A percentile compares a stretch with the other conserved stretches of the same genome.
These are phyloP conservation scores for Fusarium dimerum DNA, from an alignment of 2,329 filamentous ascomycete genomes.

Conservation along the genomic window DNA sequence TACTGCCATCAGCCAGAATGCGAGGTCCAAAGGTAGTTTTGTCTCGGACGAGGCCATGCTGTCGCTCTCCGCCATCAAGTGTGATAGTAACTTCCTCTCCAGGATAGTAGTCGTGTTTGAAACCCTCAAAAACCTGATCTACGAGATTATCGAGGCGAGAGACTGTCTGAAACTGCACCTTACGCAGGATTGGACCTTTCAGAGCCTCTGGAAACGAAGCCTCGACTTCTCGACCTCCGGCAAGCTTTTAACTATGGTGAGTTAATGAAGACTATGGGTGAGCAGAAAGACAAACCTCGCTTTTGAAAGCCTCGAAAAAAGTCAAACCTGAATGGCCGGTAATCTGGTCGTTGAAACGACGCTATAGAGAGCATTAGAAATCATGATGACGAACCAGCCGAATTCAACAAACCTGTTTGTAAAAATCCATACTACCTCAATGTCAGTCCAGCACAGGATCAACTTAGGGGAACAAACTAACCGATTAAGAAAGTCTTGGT, in stretches of 20 bases:
- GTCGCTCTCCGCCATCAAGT: slow-evolving; percentile 66
- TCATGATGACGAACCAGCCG: slow-evolving; percentile 1
- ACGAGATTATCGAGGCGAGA: slow-evolving; percentile 84
- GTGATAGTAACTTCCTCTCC: slow-evolving; percentile 80
- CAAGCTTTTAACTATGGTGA: slow-evolving; percentile 51
- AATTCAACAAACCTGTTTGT: slow-evolving; percentile 69
- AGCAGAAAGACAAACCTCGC: slow-evolving; percentile 67
- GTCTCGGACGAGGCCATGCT: slow-evolving; percentile 77
- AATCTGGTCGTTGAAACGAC: slow-evolving; percentile 92
- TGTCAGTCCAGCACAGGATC: not conserved
- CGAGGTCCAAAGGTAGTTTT: slow-evolving; percentile 73
- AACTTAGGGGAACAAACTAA: slow-evolving; percentile 44
- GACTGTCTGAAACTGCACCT: slow-evolving; percentile 87
- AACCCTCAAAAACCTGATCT: slow-evolving; percentile 71
- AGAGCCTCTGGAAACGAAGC: slow-evolving; percentile 88
- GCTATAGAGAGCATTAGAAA: slow-evolving; percentile 47
- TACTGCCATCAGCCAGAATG: slow-evolving; percentile 65
- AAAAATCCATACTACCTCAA: slow-evolving; percentile 77
- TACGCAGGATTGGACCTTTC: slow-evolving; percentile 85
- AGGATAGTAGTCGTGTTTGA: slow-evolving; percentile 88
- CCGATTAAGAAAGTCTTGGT: slow-evolving; percentile 85
- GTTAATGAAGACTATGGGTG: not conserved
- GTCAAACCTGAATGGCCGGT: slow-evolving; percentile 88
- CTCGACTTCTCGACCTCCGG: slow-evolving; percentile 85
- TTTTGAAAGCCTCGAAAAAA: slow-evolving; percentile 90